Evolutionary conservation across 2,329 filamentous ascomycete genomes (phyloP), one percentile per base, ranked within the genome.

Genomic region (Apiospora koreana): DNA sequence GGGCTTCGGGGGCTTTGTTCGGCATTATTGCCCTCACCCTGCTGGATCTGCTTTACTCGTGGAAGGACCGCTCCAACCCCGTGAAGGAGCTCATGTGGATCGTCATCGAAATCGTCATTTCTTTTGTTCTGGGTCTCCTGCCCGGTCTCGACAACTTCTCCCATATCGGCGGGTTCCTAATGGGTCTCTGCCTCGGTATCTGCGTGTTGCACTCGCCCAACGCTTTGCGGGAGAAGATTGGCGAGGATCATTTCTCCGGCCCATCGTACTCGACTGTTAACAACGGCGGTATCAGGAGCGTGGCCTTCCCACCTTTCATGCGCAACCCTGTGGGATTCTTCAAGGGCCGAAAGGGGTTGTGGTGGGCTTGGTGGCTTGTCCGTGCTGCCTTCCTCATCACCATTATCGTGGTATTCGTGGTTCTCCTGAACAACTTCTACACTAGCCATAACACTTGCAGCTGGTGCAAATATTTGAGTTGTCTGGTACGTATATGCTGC

Each of bases 331-430:
- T 91, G 4, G 91, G 89, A 7, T 98, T 98, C 82, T 98, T 98
- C 84, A 95, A 95, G 80, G 94, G 94, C 25, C 89, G 96, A 23
- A 97, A 97, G 80, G 92, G 93, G 28, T 86, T 97, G 9, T 99
- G 96, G 96, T 99, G 96, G 96, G 92, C 85, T 7, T 99, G 96
- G 96, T 98, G 95, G 95, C 81, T 97, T 28, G 87, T 98, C 38
- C 89, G 96, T 23, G 93, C 88, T 0, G 94, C 88, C 0, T 91
- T 92, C 31, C 83, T 99, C 68, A 87, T 97, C 9, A 87, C 91
- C n/a, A 92, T 95, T 43, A 85, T 97, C 45, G 87, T 97, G 50
- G 92, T 92, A 1, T 98, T 98, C 79, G 93, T 97, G 72, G 83
- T 98, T 62, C 85, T 99, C 68, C 81, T 98, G 71, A 91, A 94